These are phyloP conservation scores for Rosa lucieae DNA, from an alignment of 306 rosid genomes.

Conservation along the genomic window DNA sequence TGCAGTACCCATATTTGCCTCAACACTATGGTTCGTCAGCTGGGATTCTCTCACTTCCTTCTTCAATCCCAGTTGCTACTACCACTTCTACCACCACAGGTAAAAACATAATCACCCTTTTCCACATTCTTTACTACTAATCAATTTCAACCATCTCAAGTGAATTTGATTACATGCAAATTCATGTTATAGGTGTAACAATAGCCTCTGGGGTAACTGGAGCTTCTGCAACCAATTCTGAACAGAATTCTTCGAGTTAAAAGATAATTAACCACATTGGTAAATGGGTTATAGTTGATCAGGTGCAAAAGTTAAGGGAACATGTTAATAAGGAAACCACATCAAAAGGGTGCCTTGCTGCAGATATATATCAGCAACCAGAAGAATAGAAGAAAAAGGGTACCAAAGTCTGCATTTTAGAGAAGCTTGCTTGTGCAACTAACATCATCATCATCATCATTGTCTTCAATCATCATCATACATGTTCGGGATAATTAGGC, in stretches of 20 bases:
- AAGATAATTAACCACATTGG: slow-evolving; percentile 42
- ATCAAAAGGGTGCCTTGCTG: slow-evolving; percentile 19
- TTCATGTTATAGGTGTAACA: slow-evolving; percentile 41
- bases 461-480: slow-evolving; percentile 25
- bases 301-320: slow-evolving; percentile 12
- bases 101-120: slow-evolving; percentile 13
- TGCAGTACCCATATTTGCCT: slow-evolving; percentile 67
- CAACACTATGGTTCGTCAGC: slow-evolving; percentile 59
- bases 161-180: slow-evolving; percentile 20
- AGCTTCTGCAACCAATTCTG: slow-evolving; percentile 51
- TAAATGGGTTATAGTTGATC: slow-evolving; percentile 22
- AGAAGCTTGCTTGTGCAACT: slow-evolving; percentile 40
- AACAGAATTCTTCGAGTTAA: slow-evolving; percentile 49
- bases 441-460: slow-evolving; percentile 33
- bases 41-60: slow-evolving; percentile 62
- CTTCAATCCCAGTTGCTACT: slow-evolving; percentile 47
- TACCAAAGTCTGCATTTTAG: slow-evolving; percentile 16
- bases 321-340: slow-evolving; percentile 21
- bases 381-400: slow-evolving; percentile 21
- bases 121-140: neutral
- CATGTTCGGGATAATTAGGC: slow-evolving; percentile 32
- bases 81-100: slow-evolving; percentile 52
- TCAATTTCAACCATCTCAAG: neutral
- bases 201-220: slow-evolving; percentile 22
- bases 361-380: slow-evolving; percentile 16